Evolutionary conservation across 257 asterid genomes (phyloP).

Genomic region (Paulownia fortunei): DNA sequence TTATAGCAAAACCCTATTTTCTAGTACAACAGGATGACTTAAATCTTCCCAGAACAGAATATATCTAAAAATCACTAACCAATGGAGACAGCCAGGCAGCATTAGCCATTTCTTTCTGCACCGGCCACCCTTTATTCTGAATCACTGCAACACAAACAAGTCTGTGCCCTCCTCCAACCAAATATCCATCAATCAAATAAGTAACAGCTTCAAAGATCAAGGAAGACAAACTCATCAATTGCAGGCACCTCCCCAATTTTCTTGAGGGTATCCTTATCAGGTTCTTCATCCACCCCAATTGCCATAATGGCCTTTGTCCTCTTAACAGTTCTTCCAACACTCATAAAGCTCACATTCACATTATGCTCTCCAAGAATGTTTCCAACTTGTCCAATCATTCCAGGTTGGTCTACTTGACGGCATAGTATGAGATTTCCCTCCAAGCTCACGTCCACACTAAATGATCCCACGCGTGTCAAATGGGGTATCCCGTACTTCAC

Average conservation of each 20-base stretch:
- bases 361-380: slow-evolving; percentile 75
- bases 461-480: slow-evolving; percentile 68
- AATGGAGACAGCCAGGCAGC: neutral
- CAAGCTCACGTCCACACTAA: slow-evolving; percentile 74
- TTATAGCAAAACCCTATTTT: neutral
- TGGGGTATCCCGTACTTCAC: slow-evolving; percentile 80
- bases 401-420: slow-evolving; percentile 89
- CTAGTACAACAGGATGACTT: neutral
- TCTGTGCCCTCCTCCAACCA: neutral
- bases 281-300: slow-evolving; percentile 96
- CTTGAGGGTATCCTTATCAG: slow-evolving; percentile 65
- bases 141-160: neutral
- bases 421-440: slow-evolving; percentile 84
- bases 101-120: neutral
- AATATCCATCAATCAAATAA: neutral
- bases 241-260: slow-evolving; percentile 79
- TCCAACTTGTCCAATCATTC: slow-evolving; percentile 87
- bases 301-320: slow-evolving; percentile 90
- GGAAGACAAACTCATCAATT: slow-evolving; percentile 79
- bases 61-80: neutral
- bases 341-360: slow-evolving; percentile 94
- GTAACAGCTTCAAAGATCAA: slow-evolving; percentile 47
- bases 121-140: neutral
- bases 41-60: neutral
- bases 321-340: slow-evolving; percentile 79